A percentile compares a stretch with the other conserved stretches of the same genome.
Evolutionary conservation across 202 grass and related monocot species (phyloP).

Genomic region (Saccharum hybrid): DNA sequence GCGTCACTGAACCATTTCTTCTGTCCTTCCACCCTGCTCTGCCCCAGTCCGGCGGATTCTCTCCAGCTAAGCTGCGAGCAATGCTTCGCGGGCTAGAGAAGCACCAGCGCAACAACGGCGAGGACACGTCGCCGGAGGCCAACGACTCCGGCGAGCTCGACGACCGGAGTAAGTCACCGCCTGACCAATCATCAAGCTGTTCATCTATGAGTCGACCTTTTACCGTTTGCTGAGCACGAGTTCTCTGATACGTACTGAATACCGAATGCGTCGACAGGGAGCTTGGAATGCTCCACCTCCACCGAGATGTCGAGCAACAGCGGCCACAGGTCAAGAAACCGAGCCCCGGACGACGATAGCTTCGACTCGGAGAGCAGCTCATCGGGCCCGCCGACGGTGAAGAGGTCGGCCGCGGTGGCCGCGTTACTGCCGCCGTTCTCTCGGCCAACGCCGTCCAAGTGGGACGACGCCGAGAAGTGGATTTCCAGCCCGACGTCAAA

Average conservation of each 20-base stretch:
- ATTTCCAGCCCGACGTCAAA: slow-evolving; percentile 87
- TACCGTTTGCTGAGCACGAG: slow-evolving; percentile 25
- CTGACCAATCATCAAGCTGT: slow-evolving; percentile 2
- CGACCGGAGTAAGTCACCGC: slow-evolving; percentile 51
- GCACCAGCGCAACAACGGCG: slow-evolving; percentile 51
- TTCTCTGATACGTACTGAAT: neutral
- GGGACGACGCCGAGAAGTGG: slow-evolving; percentile 98
- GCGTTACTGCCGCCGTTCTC: slow-evolving; percentile 74
- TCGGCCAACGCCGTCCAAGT: slow-evolving; percentile 83
- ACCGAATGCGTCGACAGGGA: slow-evolving; percentile 43
- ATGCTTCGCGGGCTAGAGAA: slow-evolving; percentile 92
- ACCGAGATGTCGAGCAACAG: slow-evolving; percentile 60
- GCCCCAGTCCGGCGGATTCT: slow-evolving; percentile 69
- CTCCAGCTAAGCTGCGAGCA: slow-evolving; percentile 74
- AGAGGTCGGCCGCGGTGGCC: slow-evolving; percentile 30
- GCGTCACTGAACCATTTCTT: slow-evolving; percentile 2
- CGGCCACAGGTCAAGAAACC: slow-evolving; percentile 47
- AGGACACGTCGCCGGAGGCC: slow-evolving; percentile 60
- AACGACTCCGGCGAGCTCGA: slow-evolving; percentile 60
- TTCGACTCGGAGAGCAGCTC: slow-evolving; percentile 82
- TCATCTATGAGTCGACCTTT: neutral
- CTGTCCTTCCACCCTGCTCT: slow-evolving; percentile 7
- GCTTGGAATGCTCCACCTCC: slow-evolving; percentile 85
- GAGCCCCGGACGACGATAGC: slow-evolving; percentile 67
- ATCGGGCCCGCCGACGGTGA: slow-evolving; percentile 46